These are phyloP conservation scores for Akanthomyces dipterigenus DNA, from an alignment of 2,329 filamentous ascomycete species.

Conservation along the genomic window DNA sequence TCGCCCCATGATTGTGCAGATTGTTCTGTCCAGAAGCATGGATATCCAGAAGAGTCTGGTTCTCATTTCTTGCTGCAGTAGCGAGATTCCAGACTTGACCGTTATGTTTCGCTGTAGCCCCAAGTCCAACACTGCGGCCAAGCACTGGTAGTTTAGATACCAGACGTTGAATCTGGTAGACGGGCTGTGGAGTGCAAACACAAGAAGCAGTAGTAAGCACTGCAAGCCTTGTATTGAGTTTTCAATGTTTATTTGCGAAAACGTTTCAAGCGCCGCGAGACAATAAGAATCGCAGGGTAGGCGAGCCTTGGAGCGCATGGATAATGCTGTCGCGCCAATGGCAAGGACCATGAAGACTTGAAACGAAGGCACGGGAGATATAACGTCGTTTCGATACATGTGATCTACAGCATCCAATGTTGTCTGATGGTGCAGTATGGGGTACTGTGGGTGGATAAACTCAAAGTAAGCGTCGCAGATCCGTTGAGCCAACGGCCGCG, in stretches of 20 bases:
- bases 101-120: conserved; percentile 45
- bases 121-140: conserved; percentile 43
- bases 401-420: conserved; percentile 33
- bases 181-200: conserved; percentile 45
- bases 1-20: conserved; percentile 50
- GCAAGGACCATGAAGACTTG: conserved; percentile 49
- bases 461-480: conserved; percentile 42
- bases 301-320: conserved; percentile 33
- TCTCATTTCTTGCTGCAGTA: conserved; percentile 47
- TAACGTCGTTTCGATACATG: conserved; percentile 25
- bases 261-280: conserved; percentile 37
- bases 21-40: conserved; percentile 42
- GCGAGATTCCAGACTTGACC: conserved; percentile 33
- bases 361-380: conserved; percentile 30
- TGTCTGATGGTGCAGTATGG: conserved; percentile 39
- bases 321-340: conserved; percentile 39
- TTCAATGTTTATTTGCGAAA: conserved; percentile 40
- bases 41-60: conserved; percentile 49
- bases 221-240: conserved; percentile 43
- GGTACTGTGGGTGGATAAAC: conserved; percentile 40
- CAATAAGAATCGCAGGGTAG: conserved; percentile 44
- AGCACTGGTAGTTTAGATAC: conserved; percentile 50
- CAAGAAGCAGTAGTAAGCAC: conserved; percentile 37
- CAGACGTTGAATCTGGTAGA: conserved; percentile 43
- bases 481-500: conserved; percentile 29